Evolutionary conservation across 495 filamentous ascomycete genomes (phyloP).

Genomic region (Hyaloscypha finlandica): DNA sequence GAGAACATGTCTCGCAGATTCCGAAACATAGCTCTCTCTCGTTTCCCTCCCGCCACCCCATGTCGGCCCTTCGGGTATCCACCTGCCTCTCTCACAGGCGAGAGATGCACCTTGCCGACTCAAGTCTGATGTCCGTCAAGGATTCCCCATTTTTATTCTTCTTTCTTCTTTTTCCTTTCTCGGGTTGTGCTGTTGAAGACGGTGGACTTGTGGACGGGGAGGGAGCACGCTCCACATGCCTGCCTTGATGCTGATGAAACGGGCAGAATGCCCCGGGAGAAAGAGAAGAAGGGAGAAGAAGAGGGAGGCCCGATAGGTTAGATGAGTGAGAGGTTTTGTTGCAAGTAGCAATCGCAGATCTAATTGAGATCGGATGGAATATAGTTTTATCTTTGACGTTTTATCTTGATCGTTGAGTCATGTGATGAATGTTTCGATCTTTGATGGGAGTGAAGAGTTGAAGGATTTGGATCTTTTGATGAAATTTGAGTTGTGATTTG

Average conservation of each 20-base stretch:
- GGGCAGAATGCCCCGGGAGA: not conserved
- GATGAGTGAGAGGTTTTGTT: not conserved
- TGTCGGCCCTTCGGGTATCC: not conserved
- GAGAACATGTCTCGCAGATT: not conserved
- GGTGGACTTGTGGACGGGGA: too few relatives aligned
- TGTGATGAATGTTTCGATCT: not conserved
- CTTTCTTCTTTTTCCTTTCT: too few relatives aligned
- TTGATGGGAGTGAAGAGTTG: too few relatives aligned
- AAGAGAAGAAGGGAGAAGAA: not conserved
- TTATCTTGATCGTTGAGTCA: not conserved
- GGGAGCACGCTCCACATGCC: too few relatives aligned
- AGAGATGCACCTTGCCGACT: too few relatives aligned
- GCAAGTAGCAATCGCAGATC: not conserved
- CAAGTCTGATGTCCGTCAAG: not conserved
- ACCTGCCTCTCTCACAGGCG: too few relatives aligned
- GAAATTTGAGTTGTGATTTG: too few relatives aligned
- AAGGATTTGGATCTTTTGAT: too few relatives aligned
- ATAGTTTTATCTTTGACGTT: not conserved
- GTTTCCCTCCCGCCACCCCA: not conserved
- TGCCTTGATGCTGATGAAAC: not conserved
- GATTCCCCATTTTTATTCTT: not conserved
- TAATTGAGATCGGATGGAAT: not conserved
- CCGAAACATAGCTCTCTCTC: not conserved
- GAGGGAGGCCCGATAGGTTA: not conserved
- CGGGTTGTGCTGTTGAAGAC: too few relatives aligned